These are phyloP conservation scores for Suillus luteus DNA, from an alignment of 768 basidiomycete species.

Conservation along the genomic window DNA sequence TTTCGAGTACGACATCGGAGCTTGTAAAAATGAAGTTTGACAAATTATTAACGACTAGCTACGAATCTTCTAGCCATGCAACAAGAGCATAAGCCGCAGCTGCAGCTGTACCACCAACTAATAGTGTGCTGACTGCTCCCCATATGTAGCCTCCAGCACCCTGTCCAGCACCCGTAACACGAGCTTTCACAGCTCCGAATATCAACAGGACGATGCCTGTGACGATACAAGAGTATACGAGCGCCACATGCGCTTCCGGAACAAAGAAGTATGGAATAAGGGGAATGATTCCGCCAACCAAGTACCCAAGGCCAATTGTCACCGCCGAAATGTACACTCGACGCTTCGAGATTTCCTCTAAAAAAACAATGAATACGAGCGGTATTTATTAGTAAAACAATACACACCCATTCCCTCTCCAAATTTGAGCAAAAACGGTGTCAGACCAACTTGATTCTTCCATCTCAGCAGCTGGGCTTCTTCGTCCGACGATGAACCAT, in stretches of 20 bases:
- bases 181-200: slow-evolving; percentile 85
- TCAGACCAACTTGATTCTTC: slow-evolving; percentile 82
- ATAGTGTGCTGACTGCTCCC: slow-evolving; percentile 80
- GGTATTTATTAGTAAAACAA: not conserved
- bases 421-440: slow-evolving; percentile 93
- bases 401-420: slow-evolving; percentile 85
- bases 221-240: slow-evolving; percentile 70
- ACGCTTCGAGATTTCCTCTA: slow-evolving; percentile 86
- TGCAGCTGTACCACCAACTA: slow-evolving; percentile 88
- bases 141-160: slow-evolving; percentile 69
- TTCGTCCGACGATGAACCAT: slow-evolving; percentile 41
- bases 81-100: slow-evolving; percentile 71
- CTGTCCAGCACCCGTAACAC: slow-evolving; percentile 71
- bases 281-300: slow-evolving; percentile 91
- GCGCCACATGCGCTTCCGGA: slow-evolving; percentile 61
- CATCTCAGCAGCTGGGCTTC: slow-evolving; percentile 63
- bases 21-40: not conserved
- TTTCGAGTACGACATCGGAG: not conserved
- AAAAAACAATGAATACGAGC: not conserved
- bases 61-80: slow-evolving; percentile 43
- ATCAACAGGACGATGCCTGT: slow-evolving; percentile 82
- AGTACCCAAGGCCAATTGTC: slow-evolving; percentile 94
- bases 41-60: not conserved
- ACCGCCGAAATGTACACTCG: slow-evolving; percentile 89
- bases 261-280: slow-evolving; percentile 93